phyloP scores from a whole-genome alignment of 495 filamentous ascomycete genomes.

The Penicillium paradoxum region DNA sequence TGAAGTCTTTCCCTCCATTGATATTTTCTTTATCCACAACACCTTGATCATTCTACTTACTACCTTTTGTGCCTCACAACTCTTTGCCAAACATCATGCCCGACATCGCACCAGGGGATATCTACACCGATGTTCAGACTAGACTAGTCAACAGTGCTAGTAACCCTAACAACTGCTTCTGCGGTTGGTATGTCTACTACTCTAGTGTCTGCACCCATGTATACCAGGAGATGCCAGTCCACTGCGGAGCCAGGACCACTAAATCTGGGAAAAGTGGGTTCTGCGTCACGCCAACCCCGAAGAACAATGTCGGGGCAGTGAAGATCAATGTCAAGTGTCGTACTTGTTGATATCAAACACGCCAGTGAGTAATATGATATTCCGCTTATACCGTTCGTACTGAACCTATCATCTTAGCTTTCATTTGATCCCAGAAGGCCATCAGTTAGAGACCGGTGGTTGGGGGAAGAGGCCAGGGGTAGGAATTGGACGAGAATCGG shows the following conservation, averaged over 20 bases:
- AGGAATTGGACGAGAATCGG: too few species aligned
- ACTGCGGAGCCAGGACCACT: background rate
- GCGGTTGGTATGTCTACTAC: conserved; percentile 5
- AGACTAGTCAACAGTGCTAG: background rate
- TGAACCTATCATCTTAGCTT: background rate
- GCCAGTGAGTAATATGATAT: background rate
- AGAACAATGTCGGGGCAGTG: background rate
- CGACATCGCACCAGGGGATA: background rate
- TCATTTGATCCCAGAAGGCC: background rate
- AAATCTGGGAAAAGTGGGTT: background rate
- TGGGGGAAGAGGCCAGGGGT: too few species aligned
- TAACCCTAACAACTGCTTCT: background rate
- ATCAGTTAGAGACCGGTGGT: background rate
- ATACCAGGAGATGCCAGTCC: background rate
- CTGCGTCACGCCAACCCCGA: background rate
- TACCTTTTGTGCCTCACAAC: too few species aligned
- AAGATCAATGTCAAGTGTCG: background rate
- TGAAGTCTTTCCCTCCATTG: too few species aligned
- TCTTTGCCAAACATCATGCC: background rate
- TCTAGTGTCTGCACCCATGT: conserved; percentile 1
- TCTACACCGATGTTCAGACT: background rate
- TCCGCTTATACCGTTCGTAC: background rate
- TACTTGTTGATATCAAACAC: background rate
- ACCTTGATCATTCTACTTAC: too few species aligned
- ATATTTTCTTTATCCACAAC: too few species aligned